phyloP scores from a whole-genome alignment of 2,329 filamentous ascomycete species.

The Penicillium freii region DNA sequence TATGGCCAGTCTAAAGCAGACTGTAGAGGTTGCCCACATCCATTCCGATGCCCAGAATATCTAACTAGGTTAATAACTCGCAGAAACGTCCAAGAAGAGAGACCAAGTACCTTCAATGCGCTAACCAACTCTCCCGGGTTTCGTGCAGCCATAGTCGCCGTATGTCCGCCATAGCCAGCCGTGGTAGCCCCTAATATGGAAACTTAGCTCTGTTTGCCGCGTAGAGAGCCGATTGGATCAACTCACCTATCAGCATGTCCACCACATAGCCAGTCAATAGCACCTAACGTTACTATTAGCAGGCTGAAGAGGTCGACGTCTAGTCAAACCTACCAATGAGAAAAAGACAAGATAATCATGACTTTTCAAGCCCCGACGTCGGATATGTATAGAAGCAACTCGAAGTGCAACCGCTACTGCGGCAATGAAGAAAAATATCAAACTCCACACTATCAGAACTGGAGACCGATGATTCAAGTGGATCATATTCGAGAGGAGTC shows the following conservation, averaged over 20 bases:
- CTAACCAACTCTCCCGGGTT: constrained; percentile 1
- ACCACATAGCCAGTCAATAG: constrained; percentile 3
- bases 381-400: neutral
- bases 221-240: too few species aligned
- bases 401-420: constrained; percentile 1
- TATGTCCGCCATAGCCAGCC: constrained; percentile 6
- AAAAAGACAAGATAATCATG: constrained; percentile 10
- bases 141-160: neutral
- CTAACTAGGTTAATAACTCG: neutral
- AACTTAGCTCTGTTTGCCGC: neutral
- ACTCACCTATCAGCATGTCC: constrained; percentile 4
- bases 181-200: neutral
- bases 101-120: constrained; percentile 2
- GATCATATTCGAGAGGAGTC: neutral
- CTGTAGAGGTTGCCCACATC: constrained; percentile 14
- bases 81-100: too few species aligned
- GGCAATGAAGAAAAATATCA: constrained; percentile 4
- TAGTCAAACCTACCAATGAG: constrained; percentile 1
- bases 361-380: neutral
- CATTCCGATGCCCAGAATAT: constrained; percentile 19
- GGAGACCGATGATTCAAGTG: constrained; percentile 3
- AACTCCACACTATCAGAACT: constrained; percentile 5
- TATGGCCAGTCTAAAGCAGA: constrained; percentile 14
- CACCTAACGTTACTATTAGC: neutral
- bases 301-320: fast-evolving